Conservation (phyloP, 495 filamentous ascomycete genomes). For the Tetracladium marchalianum region DNA sequence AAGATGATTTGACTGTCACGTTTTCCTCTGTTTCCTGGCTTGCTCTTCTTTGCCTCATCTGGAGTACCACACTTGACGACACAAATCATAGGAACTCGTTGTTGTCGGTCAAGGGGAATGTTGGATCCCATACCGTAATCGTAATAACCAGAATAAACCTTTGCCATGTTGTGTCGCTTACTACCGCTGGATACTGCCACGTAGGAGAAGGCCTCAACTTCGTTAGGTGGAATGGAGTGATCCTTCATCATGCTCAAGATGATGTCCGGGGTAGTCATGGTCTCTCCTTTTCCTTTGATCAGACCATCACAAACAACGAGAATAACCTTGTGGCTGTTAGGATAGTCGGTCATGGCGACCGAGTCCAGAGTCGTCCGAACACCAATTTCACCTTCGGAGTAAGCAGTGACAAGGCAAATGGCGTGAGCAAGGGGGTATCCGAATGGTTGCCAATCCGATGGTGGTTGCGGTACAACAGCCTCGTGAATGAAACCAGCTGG, state of each 20-base stretch:
- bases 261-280: conserved; percentile 80
- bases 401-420: conserved; percentile 92
- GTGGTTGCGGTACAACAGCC: conserved; percentile 93
- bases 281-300: conserved; percentile 93
- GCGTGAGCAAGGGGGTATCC: conserved; percentile 90
- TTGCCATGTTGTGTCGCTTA: conserved; percentile 98
- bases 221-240: conserved; percentile 62
- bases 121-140: conserved; percentile 78
- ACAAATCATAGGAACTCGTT: conserved; percentile 98
- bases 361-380: conserved; percentile 92
- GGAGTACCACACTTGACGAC: conserved; percentile 94
- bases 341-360: conserved; percentile 95
- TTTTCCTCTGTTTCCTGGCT: conserved; percentile 96
- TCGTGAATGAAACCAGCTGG: conserved; percentile 93
- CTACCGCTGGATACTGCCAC: conserved; percentile 93
- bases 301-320: conserved; percentile 95
- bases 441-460: conserved; percentile 91
- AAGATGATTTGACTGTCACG: conserved; percentile 97
- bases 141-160: conserved; percentile 96
- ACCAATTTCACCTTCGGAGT: conserved; percentile 91
- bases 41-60: conserved; percentile 66
- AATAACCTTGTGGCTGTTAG: conserved; percentile 96
- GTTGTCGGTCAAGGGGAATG: conserved; percentile 80
- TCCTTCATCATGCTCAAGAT: conserved; percentile 92
- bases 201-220: conserved; percentile 85